These are phyloP conservation scores for Rubia occidens DNA, from an alignment of 305 asterid species.

Conservation along the genomic window DNA sequence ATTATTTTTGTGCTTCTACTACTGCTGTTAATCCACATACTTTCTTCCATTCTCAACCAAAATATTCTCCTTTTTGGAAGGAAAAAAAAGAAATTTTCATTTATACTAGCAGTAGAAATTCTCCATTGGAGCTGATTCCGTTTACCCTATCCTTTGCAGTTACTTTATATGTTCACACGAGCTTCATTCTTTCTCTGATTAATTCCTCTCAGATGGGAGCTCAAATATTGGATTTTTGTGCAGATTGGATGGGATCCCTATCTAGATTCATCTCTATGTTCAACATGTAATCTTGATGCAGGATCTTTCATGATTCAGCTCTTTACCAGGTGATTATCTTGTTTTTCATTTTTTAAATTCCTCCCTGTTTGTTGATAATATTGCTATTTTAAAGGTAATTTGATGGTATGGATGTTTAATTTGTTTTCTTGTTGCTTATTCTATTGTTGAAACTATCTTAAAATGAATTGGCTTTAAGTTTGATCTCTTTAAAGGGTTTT, in stretches of 20 bases:
- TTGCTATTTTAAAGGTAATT: neutral
- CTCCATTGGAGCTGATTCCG: neutral
- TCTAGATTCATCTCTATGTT: constrained; percentile 8
- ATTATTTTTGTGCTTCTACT: neutral
- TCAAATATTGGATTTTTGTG: constrained; percentile 8
- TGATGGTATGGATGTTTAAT: constrained; percentile 6
- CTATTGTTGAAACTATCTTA: neutral
- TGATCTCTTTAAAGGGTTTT: neutral
- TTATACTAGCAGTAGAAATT: neutral
- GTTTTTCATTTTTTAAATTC: neutral
- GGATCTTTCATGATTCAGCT: constrained; percentile 13
- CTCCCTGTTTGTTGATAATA: neutral
- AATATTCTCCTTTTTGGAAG: neutral
- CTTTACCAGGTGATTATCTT: constrained; percentile 8
- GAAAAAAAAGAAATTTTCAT: neutral
- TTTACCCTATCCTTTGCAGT: neutral
- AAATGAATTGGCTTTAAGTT: neutral
- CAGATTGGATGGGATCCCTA: constrained; percentile 7
- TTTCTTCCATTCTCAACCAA: constrained; percentile 11
- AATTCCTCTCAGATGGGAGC: constrained; percentile 2
- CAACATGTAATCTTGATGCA: constrained; percentile 13
- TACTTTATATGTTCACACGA: constrained; percentile 6
- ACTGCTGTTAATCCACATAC: neutral
- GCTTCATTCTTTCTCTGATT: neutral
- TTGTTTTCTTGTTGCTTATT: neutral